Base-by-base conservation (phyloP, 2,329 filamentous ascomycete genomes). In the Fusarium devonianum region DNA sequence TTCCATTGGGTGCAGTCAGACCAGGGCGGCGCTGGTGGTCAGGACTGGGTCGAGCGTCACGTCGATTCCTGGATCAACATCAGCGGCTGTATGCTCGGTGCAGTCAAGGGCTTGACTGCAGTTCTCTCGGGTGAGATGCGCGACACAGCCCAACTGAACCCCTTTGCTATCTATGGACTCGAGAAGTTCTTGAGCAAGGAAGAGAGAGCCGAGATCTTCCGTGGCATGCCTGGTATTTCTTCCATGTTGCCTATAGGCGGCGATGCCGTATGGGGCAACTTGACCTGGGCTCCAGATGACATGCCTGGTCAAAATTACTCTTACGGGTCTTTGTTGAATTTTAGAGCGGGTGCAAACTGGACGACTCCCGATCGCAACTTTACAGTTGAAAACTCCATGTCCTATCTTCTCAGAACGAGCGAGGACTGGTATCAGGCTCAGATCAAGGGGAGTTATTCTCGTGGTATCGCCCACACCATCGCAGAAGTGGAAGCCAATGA, bases 21-120 rank as follows among this genome's bases (percentile, higher is more conserved):
- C 3, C 79, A 86, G 42, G 90, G 90, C 5, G 94, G 94, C 4
- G 84, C 85, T 14, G 93, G 92, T 2, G 93, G 94, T 1, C 80
- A 87, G 26, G 82, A 85, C 42, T 99, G 94, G 94, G 93, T 99
- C 1, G 92, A 99, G 50, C 82, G 81, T 13, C 83, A 97, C 67
- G 79, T 99, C 40, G 94, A 95, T 60, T 89, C 90, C 3, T 99
- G 95, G 92, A 95, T 99, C 76, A 99, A 99, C 70, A 92, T 99
- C 65, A 94, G 89, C 60, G 94, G 94, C 5, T 99, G 93, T 72
- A 97, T 99, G 93, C 85, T 99, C 5, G 94, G 94, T 11, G 92
- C 94, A 2, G 79, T 92, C 49, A 99, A 99, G 74, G 93, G 89
- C 49, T 75, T 97, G 25, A 90, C 94, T 0, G 93, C 94, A 0